phyloP scores from a whole-genome alignment of 257 asterid species.

The Salvia splendens region DNA sequence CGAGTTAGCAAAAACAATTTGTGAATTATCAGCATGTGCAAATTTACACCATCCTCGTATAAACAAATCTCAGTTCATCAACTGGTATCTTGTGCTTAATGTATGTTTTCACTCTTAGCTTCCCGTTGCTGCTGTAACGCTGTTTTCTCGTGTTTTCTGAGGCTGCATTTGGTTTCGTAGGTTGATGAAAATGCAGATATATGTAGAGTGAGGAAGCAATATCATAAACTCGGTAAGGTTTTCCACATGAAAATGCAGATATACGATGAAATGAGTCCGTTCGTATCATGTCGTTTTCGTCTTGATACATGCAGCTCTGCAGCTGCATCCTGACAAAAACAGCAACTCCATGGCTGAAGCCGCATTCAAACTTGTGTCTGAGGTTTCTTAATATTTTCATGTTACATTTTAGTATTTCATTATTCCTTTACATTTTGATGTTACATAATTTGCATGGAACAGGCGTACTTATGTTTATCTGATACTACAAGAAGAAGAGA shows the following conservation, averaged over 20 bases:
- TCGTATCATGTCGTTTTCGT: background rate
- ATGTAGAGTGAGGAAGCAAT: slow-evolving; percentile 53
- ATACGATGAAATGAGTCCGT: background rate
- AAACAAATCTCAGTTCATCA: slow-evolving; percentile 41
- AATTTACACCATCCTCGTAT: slow-evolving; percentile 35
- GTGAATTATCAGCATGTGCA: slow-evolving; percentile 47
- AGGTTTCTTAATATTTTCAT: slow-evolving; percentile 39
- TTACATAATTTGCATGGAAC: slow-evolving; percentile 14
- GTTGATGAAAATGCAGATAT: slow-evolving; percentile 62
- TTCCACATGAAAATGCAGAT: background rate
- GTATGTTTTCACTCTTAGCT: slow-evolving; percentile 38
- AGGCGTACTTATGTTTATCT: slow-evolving; percentile 76
- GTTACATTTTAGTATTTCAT: too few species aligned
- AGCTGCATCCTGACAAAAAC: slow-evolving; percentile 87
- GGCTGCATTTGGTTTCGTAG: slow-evolving; percentile 34
- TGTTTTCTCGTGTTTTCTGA: background rate
- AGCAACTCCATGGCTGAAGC: slow-evolving; percentile 72
- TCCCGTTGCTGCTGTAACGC: background rate
- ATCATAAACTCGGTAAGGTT: slow-evolving; percentile 59
- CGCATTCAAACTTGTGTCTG: slow-evolving; percentile 82
- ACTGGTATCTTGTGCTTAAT: slow-evolving; percentile 72
- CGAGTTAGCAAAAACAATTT: slow-evolving; percentile 53
- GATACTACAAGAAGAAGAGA: slow-evolving; percentile 45
- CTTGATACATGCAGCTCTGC: slow-evolving; percentile 53
- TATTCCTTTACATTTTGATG: too few species aligned